Evolutionary conservation across 2,329 filamentous ascomycete genomes (phyloP).

Genomic region (Aspergillus felis): DNA sequence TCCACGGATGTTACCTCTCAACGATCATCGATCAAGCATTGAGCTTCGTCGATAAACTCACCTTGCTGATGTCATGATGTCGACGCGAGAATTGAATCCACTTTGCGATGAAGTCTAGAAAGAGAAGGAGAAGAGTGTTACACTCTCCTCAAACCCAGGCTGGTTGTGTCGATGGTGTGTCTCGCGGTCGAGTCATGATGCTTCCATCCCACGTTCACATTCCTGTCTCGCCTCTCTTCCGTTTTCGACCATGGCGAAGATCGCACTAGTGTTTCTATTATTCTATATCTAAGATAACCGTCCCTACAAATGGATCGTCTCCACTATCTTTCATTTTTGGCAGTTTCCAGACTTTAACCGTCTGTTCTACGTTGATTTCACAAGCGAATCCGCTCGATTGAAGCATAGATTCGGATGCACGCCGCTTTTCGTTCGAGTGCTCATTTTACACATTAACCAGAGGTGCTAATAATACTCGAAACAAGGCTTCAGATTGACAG

Average conservation of each 20-base stretch:
- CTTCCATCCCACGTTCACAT: constrained; percentile 1
- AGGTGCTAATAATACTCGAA: not conserved
- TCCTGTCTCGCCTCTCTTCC: constrained; percentile 1
- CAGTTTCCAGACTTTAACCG: not conserved
- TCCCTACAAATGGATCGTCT: not conserved
- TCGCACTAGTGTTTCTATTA: not conserved
- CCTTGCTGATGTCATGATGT: constrained; percentile 18
- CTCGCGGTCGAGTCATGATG: constrained; percentile 5
- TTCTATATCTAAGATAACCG: not conserved
- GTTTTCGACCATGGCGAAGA: constrained; percentile 3
- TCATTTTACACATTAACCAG: not conserved
- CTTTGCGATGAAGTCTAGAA: not conserved
- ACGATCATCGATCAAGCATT: not conserved
- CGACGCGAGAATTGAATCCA: not conserved
- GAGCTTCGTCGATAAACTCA: not conserved
- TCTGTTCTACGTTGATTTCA: not conserved
- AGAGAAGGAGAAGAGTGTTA: not conserved
- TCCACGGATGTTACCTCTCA: constrained; percentile 13
- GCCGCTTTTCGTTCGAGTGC: not conserved
- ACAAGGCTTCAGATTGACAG: not conserved
- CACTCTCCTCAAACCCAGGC: not conserved
- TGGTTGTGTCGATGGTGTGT: not conserved
- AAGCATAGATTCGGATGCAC: not conserved
- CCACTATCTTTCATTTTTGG: not conserved
- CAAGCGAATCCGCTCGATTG: not conserved